Conservation (phyloP, 2,329 filamentous ascomycete genomes). For the Ascochyta viciae-villosae region DNA sequence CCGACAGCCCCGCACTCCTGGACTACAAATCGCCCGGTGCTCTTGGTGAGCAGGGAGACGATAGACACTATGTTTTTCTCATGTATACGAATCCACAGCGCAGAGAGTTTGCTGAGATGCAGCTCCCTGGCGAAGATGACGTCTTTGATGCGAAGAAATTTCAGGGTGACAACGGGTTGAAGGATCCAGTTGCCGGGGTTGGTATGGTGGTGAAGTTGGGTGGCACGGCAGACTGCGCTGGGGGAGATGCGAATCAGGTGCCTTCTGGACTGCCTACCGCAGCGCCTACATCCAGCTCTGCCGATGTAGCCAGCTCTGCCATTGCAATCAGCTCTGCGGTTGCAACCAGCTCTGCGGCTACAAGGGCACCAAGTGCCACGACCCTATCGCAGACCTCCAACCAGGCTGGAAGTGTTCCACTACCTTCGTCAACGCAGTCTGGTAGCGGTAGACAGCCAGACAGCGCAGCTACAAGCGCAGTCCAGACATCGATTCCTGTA, state of each 20-base stretch:
- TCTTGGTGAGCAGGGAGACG: constrained; percentile 40
- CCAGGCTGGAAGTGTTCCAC: background rate
- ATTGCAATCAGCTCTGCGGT: background rate
- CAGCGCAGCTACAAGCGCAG: background rate
- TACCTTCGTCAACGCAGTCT: background rate
- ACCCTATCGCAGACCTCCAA: background rate
- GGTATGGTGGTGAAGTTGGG: constrained; percentile 46
- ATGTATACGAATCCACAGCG: constrained; percentile 41
- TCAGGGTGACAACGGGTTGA: constrained; percentile 38
- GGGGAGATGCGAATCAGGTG: background rate
- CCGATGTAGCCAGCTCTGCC: too few species aligned
- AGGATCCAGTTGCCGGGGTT: constrained; percentile 38
- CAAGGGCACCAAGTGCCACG: constrained; percentile 1
- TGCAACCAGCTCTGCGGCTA: background rate
- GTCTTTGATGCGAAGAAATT: constrained; percentile 40
- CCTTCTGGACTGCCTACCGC: background rate
- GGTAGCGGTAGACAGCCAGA: background rate
- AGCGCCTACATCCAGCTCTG: constrained; percentile 1
- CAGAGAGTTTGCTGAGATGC: constrained; percentile 28
- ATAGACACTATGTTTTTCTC: constrained; percentile 42
- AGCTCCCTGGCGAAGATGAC: constrained; percentile 35
- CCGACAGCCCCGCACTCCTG: constrained; percentile 21
- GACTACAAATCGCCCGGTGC: constrained; percentile 43
- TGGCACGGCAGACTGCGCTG: constrained; percentile 29
- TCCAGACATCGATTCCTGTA: background rate